These are phyloP conservation scores for Fusarium scirpi DNA, from an alignment of 2,329 filamentous ascomycete species.

Conservation along the genomic window DNA sequence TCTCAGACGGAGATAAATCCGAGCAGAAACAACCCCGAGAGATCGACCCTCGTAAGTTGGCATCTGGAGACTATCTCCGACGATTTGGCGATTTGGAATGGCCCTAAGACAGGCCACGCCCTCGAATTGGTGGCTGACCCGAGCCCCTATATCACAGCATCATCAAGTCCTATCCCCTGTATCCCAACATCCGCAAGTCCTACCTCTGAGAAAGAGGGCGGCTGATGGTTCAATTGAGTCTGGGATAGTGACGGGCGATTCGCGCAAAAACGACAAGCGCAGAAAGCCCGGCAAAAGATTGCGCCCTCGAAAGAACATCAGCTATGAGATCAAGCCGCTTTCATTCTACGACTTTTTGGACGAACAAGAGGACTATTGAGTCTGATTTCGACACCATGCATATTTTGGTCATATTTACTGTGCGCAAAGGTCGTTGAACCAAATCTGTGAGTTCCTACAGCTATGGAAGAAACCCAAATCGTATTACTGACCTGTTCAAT, in stretches of 20 bases:
- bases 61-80: neutral
- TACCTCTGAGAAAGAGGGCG: neutral
- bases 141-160: neutral
- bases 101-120: neutral
- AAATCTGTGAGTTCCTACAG: neutral
- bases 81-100: neutral
- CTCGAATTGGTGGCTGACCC: neutral
- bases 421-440: neutral
- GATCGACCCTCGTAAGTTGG: neutral
- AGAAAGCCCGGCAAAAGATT: neutral
- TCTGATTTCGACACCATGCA: neutral
- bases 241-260: no score
- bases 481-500: neutral
- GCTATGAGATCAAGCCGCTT: neutral
- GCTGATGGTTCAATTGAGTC: no score
- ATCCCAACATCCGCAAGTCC: neutral
- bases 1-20: fast-evolving
- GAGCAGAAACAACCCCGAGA: neutral
- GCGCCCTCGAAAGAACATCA: neutral
- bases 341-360: neutral
- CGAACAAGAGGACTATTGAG: neutral
- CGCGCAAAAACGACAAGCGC: neutral
- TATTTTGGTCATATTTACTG: neutral
- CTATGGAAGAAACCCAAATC: no score
- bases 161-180: neutral